Conservation (phyloP, 2,329 filamentous ascomycete species). For the Aspergillus arachidicola region DNA sequence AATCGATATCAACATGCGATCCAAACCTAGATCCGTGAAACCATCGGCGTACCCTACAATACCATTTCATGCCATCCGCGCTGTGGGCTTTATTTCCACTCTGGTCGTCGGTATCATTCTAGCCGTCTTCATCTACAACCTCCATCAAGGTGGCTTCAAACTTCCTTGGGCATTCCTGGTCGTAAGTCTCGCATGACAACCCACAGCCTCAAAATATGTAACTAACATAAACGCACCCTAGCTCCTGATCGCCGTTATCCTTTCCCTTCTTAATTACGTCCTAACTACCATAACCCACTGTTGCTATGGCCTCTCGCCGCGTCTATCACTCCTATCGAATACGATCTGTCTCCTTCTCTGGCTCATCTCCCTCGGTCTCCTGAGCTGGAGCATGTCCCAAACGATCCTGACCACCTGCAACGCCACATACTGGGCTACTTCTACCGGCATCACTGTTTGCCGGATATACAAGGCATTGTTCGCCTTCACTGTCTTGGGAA, state of each 20-base stretch:
- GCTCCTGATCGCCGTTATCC: constrained; percentile 55
- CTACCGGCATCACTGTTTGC: constrained; percentile 59
- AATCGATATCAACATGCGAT: constrained; percentile 29
- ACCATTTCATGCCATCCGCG: constrained; percentile 44
- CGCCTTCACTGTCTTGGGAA: constrained; percentile 55
- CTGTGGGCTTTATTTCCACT: constrained; percentile 52
- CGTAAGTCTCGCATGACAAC: constrained; percentile 41
- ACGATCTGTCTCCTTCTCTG: constrained; percentile 53
- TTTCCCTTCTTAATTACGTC: constrained; percentile 53
- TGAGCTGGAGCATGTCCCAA: constrained; percentile 57
- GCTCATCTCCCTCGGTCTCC: constrained; percentile 54
- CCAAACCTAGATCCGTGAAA: constrained; percentile 33
- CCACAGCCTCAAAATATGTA: constrained; percentile 5
- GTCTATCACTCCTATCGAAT: constrained; percentile 55
- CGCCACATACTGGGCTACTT: constrained; percentile 54
- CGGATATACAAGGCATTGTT: constrained; percentile 63
- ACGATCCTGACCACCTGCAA: constrained; percentile 58
- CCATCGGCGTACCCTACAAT: constrained; percentile 44
- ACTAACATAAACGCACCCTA: constrained; percentile 26
- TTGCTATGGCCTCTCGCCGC: constrained; percentile 55
- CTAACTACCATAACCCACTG: constrained; percentile 56
- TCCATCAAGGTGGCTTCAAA: constrained; percentile 54
- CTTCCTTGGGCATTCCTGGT: constrained; percentile 64
- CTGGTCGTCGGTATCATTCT: constrained; percentile 58
- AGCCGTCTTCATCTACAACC: constrained; percentile 58